Base-by-base conservation (phyloP, 768 basidiomycete species). In the Podaxis mareebaensis region DNA sequence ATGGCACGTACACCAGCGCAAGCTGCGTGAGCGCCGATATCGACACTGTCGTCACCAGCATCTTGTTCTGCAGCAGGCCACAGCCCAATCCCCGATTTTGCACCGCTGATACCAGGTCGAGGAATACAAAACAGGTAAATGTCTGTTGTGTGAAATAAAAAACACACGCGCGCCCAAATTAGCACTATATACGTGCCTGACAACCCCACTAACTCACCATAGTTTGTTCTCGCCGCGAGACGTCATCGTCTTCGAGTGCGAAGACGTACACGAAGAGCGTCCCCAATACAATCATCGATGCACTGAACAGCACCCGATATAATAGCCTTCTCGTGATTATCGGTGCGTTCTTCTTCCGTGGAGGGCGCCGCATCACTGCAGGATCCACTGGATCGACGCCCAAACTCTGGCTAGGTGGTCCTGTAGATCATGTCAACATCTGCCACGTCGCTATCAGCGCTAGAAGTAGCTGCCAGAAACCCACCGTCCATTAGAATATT, bases 401-500 rank as follows among this genome's bases (percentile, higher is more conserved):
- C 44, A 99, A 82, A 59, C 94, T 95, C 74, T 97, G 95, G 70
- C 93, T 95, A 3, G 95, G 95, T 10, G 95, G 95, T 8, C 94
- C 93, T 95, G 71, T 39, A 15, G 36, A 52, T 15, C 22, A 38
- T 17, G 20, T 53, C 8, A 64, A 60, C 20, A 33, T 33, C 33
- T 33, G 28, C 6, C 15, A 54, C 17, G 12, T 33, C 40, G 10
- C 58, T 39, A 48, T 26, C 54, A 63, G 6, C 22, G 44, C 12
- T n/a, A 44, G n/a, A 15, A 51, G n/a, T 20, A 46, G 30, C 15
- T 28, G 26, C n/a, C 38, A 48, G 3, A 42, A 17, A 75, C 83
- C 38, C 61, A 90, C 95, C 95, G 67, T 99, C 96, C 96, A 99
- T 99, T 53, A 99, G 84, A 72, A 98, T 97, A 77, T 99, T 98